Percentiles rank a stretch among this genome's conserved stretches.
Evolutionary conservation across 306 rosid species (phyloP).

Genomic region (Crataegus laevigata): DNA sequence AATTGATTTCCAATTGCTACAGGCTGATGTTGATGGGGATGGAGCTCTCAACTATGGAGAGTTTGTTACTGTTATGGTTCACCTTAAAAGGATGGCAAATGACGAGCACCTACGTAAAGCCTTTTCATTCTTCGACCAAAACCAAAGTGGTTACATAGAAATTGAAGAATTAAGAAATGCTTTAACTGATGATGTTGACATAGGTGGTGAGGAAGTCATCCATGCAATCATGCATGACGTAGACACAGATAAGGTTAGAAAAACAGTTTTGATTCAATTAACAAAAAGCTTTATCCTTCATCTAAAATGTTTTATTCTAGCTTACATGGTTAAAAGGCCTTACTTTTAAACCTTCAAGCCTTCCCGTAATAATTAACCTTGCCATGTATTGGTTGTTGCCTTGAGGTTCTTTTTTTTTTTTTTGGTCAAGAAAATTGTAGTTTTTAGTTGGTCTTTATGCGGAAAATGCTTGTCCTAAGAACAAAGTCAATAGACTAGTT

Average conservation of each 20-base stretch:
- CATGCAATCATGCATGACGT: conserved; percentile 81
- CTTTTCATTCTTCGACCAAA: conserved; percentile 66
- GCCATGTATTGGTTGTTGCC: not conserved
- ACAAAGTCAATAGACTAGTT: not conserved
- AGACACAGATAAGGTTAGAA: conserved; percentile 78
- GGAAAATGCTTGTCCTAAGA: not conserved
- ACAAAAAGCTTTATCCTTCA: not conserved
- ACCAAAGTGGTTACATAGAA: conserved; percentile 64
- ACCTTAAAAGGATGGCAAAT: conserved; percentile 66
- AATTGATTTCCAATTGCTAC: conserved; percentile 7
- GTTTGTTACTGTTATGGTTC: conserved; percentile 72
- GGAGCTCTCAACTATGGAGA: conserved; percentile 79
- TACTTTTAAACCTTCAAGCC: not conserved
- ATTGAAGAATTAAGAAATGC: conserved; percentile 66
- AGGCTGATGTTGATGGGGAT: conserved; percentile 81
- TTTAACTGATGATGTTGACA: conserved; percentile 55
- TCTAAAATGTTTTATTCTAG: not conserved
- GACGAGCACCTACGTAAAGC: conserved; percentile 86
- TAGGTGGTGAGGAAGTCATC: conserved; percentile 62
- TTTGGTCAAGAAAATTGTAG: not conserved
- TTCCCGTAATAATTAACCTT: not conserved
- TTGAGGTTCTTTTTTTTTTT: not conserved
- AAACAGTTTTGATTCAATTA: not conserved
- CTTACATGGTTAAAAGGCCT: not conserved
- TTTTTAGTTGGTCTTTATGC: not conserved